These are phyloP conservation scores for Neurospora sp. DNA, from an alignment of 495 filamentous ascomycete species.

Conservation along the genomic window DNA sequence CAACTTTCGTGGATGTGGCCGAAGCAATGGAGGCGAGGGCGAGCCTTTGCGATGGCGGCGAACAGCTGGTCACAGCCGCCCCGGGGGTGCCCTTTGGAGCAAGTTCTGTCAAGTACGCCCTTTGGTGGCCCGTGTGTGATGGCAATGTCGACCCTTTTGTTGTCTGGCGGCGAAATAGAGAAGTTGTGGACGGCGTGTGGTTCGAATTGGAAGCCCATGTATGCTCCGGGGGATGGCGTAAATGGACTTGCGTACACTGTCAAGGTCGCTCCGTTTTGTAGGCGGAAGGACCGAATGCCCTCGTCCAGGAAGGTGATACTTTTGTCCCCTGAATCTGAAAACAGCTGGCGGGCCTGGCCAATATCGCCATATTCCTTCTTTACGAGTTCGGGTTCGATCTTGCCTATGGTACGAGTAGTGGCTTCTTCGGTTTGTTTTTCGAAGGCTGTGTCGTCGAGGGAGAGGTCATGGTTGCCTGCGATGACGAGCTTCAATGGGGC, in stretches of 20 bases:
- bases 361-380: slow-evolving; percentile 12
- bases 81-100: slow-evolving; percentile 11
- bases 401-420: neutral
- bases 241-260: slow-evolving; percentile 64
- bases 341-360: slow-evolving; percentile 14
- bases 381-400: slow-evolving; percentile 10
- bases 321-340: slow-evolving; percentile 29
- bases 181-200: slow-evolving; percentile 37
- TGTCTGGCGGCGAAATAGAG: slow-evolving; percentile 17
- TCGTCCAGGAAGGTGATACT: slow-evolving; percentile 61
- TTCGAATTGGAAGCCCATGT: slow-evolving; percentile 54
- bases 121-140: slow-evolving; percentile 68
- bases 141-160: slow-evolving; percentile 47
- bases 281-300: slow-evolving; percentile 44
- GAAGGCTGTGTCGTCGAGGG: slow-evolving; percentile 46
- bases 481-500: slow-evolving; percentile 72
- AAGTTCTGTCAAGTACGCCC: slow-evolving; percentile 43
- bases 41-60: slow-evolving; percentile 38
- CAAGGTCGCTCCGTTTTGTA: slow-evolving; percentile 49
- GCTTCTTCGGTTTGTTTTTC: slow-evolving; percentile 7
- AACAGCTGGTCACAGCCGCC: slow-evolving; percentile 52
- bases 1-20: slow-evolving; percentile 70
- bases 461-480: slow-evolving; percentile 72
- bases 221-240: slow-evolving; percentile 44
- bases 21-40: slow-evolving; percentile 57